Evolutionary conservation across 2,329 filamentous ascomycete species (phyloP).

Genomic region (Xylariaceae sp.): DNA sequence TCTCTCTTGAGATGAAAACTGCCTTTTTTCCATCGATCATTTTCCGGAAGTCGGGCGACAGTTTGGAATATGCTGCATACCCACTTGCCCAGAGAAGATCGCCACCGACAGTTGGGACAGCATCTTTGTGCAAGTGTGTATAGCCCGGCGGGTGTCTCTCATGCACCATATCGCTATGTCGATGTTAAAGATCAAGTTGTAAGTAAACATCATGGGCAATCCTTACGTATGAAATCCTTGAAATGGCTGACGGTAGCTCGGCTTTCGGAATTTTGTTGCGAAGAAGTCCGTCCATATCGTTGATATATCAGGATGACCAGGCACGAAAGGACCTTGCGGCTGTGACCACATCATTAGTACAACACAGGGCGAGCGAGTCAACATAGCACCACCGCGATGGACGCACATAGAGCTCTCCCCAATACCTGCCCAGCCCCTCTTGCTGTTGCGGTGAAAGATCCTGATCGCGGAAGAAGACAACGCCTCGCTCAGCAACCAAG

Average conservation of each 20-base stretch:
- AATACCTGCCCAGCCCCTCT: too few relatives aligned
- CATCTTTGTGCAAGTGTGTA: neutral
- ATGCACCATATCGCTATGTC: neutral
- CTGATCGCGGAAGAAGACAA: constrained; percentile 27
- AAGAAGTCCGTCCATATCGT: too few relatives aligned
- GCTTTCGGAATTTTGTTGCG: too few relatives aligned
- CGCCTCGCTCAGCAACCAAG: constrained; percentile 25
- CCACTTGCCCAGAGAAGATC: neutral
- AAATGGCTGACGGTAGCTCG: neutral
- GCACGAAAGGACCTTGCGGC: too few relatives aligned
- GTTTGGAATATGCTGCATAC: neutral
- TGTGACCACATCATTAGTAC: too few relatives aligned
- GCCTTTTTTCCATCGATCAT: neutral
- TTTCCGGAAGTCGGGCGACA: neutral
- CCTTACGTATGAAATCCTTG: neutral
- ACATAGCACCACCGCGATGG: too few relatives aligned
- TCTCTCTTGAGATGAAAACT: neutral
- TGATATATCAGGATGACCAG: too few relatives aligned
- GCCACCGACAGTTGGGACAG: neutral
- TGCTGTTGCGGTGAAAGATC: too few relatives aligned
- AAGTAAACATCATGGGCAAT: neutral
- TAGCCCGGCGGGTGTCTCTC: neutral
- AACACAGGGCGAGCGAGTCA: too few relatives aligned
- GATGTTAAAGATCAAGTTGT: neutral
- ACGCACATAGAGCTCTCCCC: too few relatives aligned